phyloP scores from a whole-genome alignment of 345 rosid species.

The Carallia pectinifolia region DNA sequence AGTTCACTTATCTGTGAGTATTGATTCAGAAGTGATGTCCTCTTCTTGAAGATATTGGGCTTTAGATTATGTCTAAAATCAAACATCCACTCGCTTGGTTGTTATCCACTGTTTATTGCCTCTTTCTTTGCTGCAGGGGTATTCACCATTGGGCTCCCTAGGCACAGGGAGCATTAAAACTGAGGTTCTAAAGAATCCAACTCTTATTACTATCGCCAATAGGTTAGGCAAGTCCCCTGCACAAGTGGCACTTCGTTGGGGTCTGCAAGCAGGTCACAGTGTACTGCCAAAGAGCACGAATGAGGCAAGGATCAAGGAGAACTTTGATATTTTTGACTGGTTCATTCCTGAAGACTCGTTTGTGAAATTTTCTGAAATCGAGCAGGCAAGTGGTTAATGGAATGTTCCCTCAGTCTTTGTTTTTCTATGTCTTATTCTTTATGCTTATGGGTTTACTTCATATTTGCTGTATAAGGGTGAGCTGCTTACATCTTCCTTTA shows the following conservation, averaged over 20 bases:
- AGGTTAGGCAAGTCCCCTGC: slow-evolving; percentile 54
- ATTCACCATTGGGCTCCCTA: slow-evolving; percentile 62
- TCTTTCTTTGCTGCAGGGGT: slow-evolving; percentile 35
- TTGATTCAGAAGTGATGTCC: background rate
- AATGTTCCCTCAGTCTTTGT: background rate
- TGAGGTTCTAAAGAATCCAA: no score
- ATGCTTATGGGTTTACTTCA: no score
- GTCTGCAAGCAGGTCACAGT: slow-evolving; percentile 72
- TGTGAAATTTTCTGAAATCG: slow-evolving; percentile 23
- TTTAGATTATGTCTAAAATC: no score
- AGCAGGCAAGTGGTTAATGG: background rate
- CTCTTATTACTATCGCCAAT: slow-evolving; percentile 37
- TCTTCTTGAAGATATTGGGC: no score
- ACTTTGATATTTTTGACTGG: slow-evolving; percentile 65
- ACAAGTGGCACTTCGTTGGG: slow-evolving; percentile 83
- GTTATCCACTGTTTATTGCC: no score
- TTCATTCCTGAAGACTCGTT: slow-evolving; percentile 64
- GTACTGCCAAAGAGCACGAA: slow-evolving; percentile 78
- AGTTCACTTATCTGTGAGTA: slow-evolving; percentile 56
- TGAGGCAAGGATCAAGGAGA: slow-evolving; percentile 66
- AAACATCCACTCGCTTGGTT: no score
- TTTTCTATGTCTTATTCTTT: background rate
- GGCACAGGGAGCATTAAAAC: slow-evolving; percentile 9
- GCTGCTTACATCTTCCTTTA: no score
- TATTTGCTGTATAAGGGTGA: no score